Percentiles rank a stretch among this genome's conserved stretches.
phyloP scores from a whole-genome alignment of 257 asterid species.

The Voacanga thouarsii region DNA sequence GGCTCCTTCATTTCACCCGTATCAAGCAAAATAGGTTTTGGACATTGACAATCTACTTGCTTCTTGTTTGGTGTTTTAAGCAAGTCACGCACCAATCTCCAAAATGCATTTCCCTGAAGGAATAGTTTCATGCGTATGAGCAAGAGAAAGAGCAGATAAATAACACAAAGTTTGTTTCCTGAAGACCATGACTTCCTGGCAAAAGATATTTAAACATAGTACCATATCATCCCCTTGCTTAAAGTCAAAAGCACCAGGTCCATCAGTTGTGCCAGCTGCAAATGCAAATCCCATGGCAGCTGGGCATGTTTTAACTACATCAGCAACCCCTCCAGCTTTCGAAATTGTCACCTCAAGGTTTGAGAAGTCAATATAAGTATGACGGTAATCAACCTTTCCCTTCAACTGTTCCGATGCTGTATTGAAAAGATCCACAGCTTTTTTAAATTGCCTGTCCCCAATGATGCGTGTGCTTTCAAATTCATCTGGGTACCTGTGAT shows the following conservation, averaged over 20 bases:
- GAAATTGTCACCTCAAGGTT: slow-evolving; percentile 66
- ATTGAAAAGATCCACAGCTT: slow-evolving; percentile 75
- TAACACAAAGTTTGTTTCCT: not conserved
- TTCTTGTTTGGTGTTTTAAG: slow-evolving; percentile 71
- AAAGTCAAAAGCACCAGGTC: slow-evolving; percentile 99
- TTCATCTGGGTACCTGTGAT: slow-evolving; percentile 80
- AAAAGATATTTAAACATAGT: slow-evolving; percentile 17
- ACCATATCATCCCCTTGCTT: slow-evolving; percentile 93
- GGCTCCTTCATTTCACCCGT: slow-evolving; percentile 97
- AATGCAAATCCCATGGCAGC: slow-evolving; percentile 99
- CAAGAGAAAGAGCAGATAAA: not conserved
- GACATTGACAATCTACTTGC: slow-evolving; percentile 78
- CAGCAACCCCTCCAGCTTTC: slow-evolving; percentile 51
- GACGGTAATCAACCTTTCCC: slow-evolving; percentile 84
- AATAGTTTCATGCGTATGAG: not conserved
- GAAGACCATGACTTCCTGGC: not conserved
- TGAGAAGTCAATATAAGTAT: slow-evolving; percentile 74
- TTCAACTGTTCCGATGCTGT: slow-evolving; percentile 65
- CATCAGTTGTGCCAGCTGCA: slow-evolving; percentile 99
- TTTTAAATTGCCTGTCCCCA: slow-evolving; percentile 87
- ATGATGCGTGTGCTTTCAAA: slow-evolving; percentile 92
- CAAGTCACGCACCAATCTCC: slow-evolving; percentile 83
- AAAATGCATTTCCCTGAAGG: slow-evolving; percentile 83
- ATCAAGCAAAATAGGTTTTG: slow-evolving; percentile 95
- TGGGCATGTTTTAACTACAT: slow-evolving; percentile 80